Evolutionary conservation across 352 stramenopile genomes (phyloP), one percentile per base, ranked within the genome.

Genomic region (Phytopythium oedochilum): DNA sequence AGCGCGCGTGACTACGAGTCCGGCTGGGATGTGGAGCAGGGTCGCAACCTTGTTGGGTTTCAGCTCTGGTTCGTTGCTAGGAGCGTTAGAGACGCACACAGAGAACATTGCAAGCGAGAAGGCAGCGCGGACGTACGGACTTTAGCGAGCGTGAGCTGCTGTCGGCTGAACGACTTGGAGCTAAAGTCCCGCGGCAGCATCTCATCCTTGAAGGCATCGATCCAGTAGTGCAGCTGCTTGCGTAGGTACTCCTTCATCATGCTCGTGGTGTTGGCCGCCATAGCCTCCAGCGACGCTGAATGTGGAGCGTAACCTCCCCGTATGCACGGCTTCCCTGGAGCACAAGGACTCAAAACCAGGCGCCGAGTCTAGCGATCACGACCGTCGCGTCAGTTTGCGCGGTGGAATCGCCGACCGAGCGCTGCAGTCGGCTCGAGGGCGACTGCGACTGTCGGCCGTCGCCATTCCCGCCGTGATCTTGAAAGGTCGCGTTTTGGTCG

Each of bases 241-340:
- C 75, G 75, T 15, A 89, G 58, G 53, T 86, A 85, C 57, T 89
- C 78, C 66, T 89, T 89, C 74, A 89, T 86, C 38, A 70, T 66
- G 12, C 22, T 54, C 26, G 39, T n/a, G 34, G 57, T 73, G 28
- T 34, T 44, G 2, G 48, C 49, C 53, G 64, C 52, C 59, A 74
- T 74, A 26, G 31, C 20, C 29, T 26, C 39, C 17, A 31, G 14
- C 29, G 9, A 32, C n/a, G n/a, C n/a, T n/a, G n/a, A n/a, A n/a
- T n/a, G n/a, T n/a, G n/a, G n/a, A n/a, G n/a, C n/a, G n/a, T n/a
- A n/a, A n/a, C n/a, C n/a, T n/a, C n/a, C n/a, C n/a, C n/a, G n/a
- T n/a, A n/a, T n/a, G n/a, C n/a, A n/a, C n/a, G n/a, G n/a, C n/a
- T n/a, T n/a, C n/a, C n/a, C n/a, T n/a, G n/a, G n/a, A n/a, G n/a